phyloP scores from a whole-genome alignment of 148 eudicot genomes.

The Fagopyrum tataricum region DNA sequence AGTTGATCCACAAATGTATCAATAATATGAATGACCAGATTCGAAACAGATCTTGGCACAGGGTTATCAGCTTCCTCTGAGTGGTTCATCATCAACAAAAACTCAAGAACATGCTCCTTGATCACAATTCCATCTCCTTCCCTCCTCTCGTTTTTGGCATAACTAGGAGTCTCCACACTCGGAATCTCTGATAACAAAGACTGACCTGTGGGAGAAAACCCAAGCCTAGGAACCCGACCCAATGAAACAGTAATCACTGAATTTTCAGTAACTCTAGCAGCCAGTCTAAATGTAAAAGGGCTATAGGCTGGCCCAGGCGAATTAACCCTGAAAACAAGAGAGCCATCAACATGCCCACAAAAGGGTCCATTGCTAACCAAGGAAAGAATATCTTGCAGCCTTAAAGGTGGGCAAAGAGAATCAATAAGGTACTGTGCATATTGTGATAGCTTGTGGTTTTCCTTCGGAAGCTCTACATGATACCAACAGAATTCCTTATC shows the following conservation, averaged over 20 bases:
- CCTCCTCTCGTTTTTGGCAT: slow-evolving; percentile 29
- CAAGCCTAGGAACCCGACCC: slow-evolving; percentile 83
- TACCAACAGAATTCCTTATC: slow-evolving; percentile 96
- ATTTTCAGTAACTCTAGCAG: slow-evolving; percentile 83
- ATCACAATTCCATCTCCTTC: slow-evolving; percentile 58
- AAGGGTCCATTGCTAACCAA: slow-evolving; percentile 86
- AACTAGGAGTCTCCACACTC: slow-evolving; percentile 55
- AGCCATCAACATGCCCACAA: slow-evolving; percentile 87
- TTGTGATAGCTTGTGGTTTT: slow-evolving; percentile 63
- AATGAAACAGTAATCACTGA: slow-evolving; percentile 87
- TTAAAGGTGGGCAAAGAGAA: slow-evolving; percentile 81
- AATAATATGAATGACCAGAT: slow-evolving; percentile 79
- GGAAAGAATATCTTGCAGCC: slow-evolving; percentile 90
- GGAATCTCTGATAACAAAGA: slow-evolving; percentile 85
- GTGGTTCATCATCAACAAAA: slow-evolving; percentile 90
- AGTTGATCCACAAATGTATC: slow-evolving; percentile 96
- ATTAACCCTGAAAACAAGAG: slow-evolving; percentile 84
- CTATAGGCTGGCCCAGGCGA: slow-evolving; percentile 83
- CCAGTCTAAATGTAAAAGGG: slow-evolving; percentile 74
- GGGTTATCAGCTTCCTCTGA: slow-evolving; percentile 99
- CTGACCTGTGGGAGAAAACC: slow-evolving; percentile 64
- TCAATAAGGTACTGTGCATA: slow-evolving; percentile 82
- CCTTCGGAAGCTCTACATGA: slow-evolving; percentile 85
- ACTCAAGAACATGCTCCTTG: slow-evolving; percentile 85
- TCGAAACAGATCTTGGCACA: slow-evolving; percentile 74